Percentiles rank a stretch among this genome's conserved stretches.
These are phyloP conservation scores for Tilletiaria anomala DNA, from an alignment of 1,284 basidiomycete genomes.

Conservation along the genomic window DNA sequence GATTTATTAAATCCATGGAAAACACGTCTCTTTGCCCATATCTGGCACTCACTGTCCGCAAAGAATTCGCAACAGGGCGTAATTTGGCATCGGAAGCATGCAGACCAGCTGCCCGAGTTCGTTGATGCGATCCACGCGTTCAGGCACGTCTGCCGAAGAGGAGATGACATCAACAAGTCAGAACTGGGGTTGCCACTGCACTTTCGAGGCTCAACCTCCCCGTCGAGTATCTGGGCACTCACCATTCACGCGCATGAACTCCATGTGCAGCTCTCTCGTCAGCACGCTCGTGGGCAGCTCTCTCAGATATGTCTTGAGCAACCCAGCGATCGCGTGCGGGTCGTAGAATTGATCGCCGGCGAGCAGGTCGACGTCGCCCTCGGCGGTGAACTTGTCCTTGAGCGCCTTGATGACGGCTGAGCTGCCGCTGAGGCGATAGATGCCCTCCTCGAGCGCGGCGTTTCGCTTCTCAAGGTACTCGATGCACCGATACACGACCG, in stretches of 20 bases:
- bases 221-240: neutral
- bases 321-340: slow-evolving; percentile 30
- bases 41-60: slow-evolving; percentile 53
- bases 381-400: slow-evolving; percentile 79
- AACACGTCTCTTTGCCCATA: neutral
- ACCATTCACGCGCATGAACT: slow-evolving; percentile 27
- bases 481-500: slow-evolving; percentile 75
- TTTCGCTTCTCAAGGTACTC: slow-evolving; percentile 52
- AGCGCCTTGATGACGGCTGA: slow-evolving; percentile 76
- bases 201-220: slow-evolving; percentile 3
- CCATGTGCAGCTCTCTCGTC: slow-evolving; percentile 27
- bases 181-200: neutral
- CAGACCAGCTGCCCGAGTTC: slow-evolving; percentile 76
- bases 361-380: slow-evolving; percentile 33
- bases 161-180: neutral
- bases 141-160: slow-evolving; percentile 57
- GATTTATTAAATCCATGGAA: neutral
- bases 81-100: slow-evolving; percentile 76
- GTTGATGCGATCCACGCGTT: slow-evolving; percentile 68
- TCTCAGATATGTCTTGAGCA: slow-evolving; percentile 34
- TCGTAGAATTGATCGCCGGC: slow-evolving; percentile 17
- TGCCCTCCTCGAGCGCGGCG: slow-evolving; percentile 90
- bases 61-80: slow-evolving; percentile 76
- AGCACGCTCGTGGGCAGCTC: slow-evolving; percentile 29
- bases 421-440: slow-evolving; percentile 59